Evolutionary conservation across 2,329 filamentous ascomycete species (phyloP), one percentile per base, ranked within the genome.

Genomic region (Rachicladosporium sp.): DNA sequence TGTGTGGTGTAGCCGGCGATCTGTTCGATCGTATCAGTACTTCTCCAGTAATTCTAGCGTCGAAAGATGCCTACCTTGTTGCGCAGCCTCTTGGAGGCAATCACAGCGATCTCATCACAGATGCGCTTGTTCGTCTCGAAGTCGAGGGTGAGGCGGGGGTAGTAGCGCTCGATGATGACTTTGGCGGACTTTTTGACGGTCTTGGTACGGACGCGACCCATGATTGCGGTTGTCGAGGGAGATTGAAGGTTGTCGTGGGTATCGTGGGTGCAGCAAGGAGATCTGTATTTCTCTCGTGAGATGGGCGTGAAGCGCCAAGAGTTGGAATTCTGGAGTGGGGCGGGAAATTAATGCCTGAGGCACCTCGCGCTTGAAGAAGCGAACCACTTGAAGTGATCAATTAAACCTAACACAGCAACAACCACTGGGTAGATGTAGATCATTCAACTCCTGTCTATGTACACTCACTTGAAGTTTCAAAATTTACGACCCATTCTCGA

Each of bases 111-210:
- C 74, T 98, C 91, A 87, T 96, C 91, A 76, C 91, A 96, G 63
- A 96, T 93, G 63, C 87, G 78, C 84, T 95, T 95, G 83, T 95
- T 95, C 78, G 85, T 94, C 82, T 98, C 91, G 75, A 98, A 98
- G 76, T 98, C 91, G 64, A 96, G 85, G 52, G 88, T 95, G 68
- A 98, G 78, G 73, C 86, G 87, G 65, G 91, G 91, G 54, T 60
- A 93, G 77, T 91, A 93, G 56, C 83, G 79, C 82, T 95, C 88
- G 72, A 98, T 96, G 75, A 96, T 89, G 78, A 95, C 87, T 84
- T 98, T 98, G 74, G 91, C 88, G 76, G 79, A 82, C 69, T 80
- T 80, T 73, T 82, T 82, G 62, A 82, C 78, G 57, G 77, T 81
- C 74, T 67, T 73, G 45, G 69, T 73, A 50, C 69, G 65, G 59